Evolutionary conservation across 1,284 basidiomycete genomes (phyloP).

Genomic region (Austroboletus novae-zelandiae): DNA sequence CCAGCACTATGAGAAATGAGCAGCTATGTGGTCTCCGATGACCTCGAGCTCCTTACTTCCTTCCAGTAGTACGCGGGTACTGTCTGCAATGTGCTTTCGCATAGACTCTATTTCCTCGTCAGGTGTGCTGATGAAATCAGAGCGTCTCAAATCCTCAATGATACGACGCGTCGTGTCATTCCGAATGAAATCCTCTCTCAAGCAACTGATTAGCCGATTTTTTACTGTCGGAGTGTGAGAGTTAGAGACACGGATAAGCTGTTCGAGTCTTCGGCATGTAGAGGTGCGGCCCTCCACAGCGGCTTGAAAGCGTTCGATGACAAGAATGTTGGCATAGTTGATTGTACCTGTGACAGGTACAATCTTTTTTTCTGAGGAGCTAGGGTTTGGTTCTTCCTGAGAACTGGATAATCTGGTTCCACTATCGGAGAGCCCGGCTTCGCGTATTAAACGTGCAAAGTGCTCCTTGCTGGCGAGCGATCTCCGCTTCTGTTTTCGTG

Average conservation of each 20-base stretch:
- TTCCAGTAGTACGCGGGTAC: constrained; percentile 24
- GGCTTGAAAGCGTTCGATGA: constrained; percentile 26
- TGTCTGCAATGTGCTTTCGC: constrained; percentile 23
- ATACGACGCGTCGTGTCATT: constrained; percentile 21
- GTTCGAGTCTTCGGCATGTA: constrained; percentile 26
- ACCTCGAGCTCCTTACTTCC: constrained; percentile 26
- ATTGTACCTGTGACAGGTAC: constrained; percentile 6
- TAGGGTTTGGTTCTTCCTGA: constrained; percentile 2
- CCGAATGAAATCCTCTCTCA: constrained; percentile 25
- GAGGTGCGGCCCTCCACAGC: constrained; percentile 25
- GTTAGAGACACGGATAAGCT: constrained; percentile 22
- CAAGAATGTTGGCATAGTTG: constrained; percentile 23
- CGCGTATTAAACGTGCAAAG: constrained; percentile 22
- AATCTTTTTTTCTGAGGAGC: not conserved
- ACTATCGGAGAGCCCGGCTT: constrained; percentile 6
- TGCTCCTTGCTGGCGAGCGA: constrained; percentile 23
- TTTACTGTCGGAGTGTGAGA: constrained; percentile 19
- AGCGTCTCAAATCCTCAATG: constrained; percentile 25
- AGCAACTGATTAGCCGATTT: constrained; percentile 16
- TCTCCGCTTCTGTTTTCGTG: constrained; percentile 24
- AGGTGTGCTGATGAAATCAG: constrained; percentile 23
- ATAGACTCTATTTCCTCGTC: constrained; percentile 21
- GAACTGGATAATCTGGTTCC: constrained; percentile 2
- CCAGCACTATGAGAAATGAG: constrained; percentile 14
- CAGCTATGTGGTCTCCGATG: constrained; percentile 24